A percentile compares a stretch with the other conserved stretches of the same genome.
Evolutionary conservation across 805 yeast genomes (phyloP).

Genomic region (Hanseniaspora thailandica): DNA sequence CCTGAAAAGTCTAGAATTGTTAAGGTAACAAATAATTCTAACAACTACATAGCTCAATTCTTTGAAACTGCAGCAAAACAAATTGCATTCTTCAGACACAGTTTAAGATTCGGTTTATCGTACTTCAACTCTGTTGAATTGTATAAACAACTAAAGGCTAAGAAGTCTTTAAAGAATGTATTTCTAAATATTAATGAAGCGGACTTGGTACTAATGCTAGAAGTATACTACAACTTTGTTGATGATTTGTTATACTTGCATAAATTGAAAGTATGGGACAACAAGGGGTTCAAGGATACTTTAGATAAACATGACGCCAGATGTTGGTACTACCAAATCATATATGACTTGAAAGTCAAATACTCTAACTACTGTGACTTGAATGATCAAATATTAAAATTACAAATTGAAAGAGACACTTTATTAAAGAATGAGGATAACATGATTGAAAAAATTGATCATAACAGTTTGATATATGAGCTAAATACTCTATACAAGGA

Average conservation of each 20-base stretch:
- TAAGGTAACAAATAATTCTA: constrained; percentile 26
- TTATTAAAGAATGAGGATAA: constrained; percentile 24
- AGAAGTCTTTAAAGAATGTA: neutral
- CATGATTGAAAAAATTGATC: constrained; percentile 17
- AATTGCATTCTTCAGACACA: constrained; percentile 49
- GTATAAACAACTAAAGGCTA: constrained; percentile 25
- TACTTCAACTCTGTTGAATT: constrained; percentile 44
- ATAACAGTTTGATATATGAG: constrained; percentile 20
- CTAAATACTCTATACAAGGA: constrained; percentile 29
- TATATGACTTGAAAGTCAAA: constrained; percentile 45
- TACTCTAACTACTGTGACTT: constrained; percentile 18
- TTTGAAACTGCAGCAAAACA: constrained; percentile 35
- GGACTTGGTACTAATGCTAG: constrained; percentile 40
- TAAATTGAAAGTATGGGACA: constrained; percentile 32
- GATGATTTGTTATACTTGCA: constrained; percentile 52
- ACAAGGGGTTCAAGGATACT: constrained; percentile 24
- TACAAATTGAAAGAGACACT: constrained; percentile 26
- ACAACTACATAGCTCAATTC: constrained; percentile 20
- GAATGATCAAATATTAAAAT: constrained; percentile 11
- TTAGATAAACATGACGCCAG: constrained; percentile 48
- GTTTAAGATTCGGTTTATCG: constrained; percentile 57
- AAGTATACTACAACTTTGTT: constrained; percentile 50
- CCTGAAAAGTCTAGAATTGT: constrained; percentile 24
- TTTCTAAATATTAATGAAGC: constrained; percentile 33
- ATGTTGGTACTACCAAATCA: constrained; percentile 59